Evolutionary conservation across 371 early-diverging fungal species (phyloP).

Genomic region (Mortierella sp.): DNA sequence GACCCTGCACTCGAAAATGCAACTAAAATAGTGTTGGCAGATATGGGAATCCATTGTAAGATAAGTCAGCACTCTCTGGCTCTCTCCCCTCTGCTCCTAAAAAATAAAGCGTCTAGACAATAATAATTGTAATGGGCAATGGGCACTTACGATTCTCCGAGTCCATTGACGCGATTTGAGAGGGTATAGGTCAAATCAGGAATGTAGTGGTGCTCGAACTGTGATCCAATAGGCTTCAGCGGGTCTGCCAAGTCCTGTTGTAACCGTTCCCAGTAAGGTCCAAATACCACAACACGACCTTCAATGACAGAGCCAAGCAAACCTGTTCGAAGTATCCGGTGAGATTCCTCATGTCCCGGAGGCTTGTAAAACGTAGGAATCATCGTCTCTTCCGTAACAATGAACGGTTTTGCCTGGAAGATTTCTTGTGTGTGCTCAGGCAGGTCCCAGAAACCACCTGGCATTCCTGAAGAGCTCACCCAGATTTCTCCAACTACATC

Average conservation of each 20-base stretch:
- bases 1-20: slow-evolving; percentile 41
- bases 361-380: slow-evolving; percentile 32
- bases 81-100: too few relatives aligned
- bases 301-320: slow-evolving; percentile 80
- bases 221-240: slow-evolving; percentile 32
- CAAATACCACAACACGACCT: slow-evolving; percentile 76
- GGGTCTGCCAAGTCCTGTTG: slow-evolving; percentile 62
- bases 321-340: slow-evolving; percentile 76
- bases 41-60: background rate
- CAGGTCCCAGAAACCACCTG: slow-evolving; percentile 83
- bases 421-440: slow-evolving; percentile 76
- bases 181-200: slow-evolving; percentile 30
- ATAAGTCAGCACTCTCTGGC: too few relatives aligned
- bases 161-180: slow-evolving; percentile 17
- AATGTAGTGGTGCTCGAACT: slow-evolving; percentile 43
- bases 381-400: slow-evolving; percentile 58
- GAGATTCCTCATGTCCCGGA: slow-evolving; percentile 18
- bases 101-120: too few relatives aligned
- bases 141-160: slow-evolving; percentile 41
- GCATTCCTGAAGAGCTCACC: slow-evolving; percentile 77
- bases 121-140: too few relatives aligned
- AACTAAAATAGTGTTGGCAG: slow-evolving; percentile 11
- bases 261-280: slow-evolving; percentile 78
- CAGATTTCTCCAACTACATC: slow-evolving; percentile 87
- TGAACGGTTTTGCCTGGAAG: slow-evolving; percentile 71